phyloP scores from a whole-genome alignment of 2,329 filamentous ascomycete genomes.

The Capronia americana region DNA sequence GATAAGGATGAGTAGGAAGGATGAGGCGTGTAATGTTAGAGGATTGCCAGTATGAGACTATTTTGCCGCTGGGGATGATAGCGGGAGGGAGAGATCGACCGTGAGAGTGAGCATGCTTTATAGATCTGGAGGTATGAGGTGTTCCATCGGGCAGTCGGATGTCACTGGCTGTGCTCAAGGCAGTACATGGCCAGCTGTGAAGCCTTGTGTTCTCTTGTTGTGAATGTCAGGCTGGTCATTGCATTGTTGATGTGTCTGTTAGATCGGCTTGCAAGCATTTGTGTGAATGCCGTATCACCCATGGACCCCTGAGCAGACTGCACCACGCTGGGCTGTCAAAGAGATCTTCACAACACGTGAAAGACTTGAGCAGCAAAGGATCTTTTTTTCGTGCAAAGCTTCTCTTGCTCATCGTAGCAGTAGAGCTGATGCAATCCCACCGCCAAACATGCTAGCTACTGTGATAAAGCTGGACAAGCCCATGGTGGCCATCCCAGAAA shows the following conservation, averaged over 20 bases:
- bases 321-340: too few species aligned
- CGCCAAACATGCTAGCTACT: slow-evolving; percentile 63
- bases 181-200: not conserved
- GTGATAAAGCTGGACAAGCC: slow-evolving; percentile 68
- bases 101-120: not conserved
- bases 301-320: not conserved
- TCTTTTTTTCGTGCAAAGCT: not conserved
- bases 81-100: not conserved
- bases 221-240: not conserved
- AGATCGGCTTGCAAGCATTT: not conserved
- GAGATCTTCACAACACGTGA: not conserved
- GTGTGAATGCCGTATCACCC: not conserved
- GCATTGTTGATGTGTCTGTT: not conserved
- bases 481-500: slow-evolving; percentile 69
- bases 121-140: not conserved
- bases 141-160: not conserved
- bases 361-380: not conserved
- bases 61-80: not conserved
- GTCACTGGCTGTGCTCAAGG: not conserved
- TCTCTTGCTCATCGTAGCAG: slow-evolving; percentile 13
- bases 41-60: not conserved
- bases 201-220: not conserved
- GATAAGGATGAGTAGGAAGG: not conserved
- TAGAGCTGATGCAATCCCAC: slow-evolving; percentile 50
- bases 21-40: not conserved